phyloP scores from a whole-genome alignment of 2,329 filamentous ascomycete genomes.

The Tolypocladium tundrense region DNA sequence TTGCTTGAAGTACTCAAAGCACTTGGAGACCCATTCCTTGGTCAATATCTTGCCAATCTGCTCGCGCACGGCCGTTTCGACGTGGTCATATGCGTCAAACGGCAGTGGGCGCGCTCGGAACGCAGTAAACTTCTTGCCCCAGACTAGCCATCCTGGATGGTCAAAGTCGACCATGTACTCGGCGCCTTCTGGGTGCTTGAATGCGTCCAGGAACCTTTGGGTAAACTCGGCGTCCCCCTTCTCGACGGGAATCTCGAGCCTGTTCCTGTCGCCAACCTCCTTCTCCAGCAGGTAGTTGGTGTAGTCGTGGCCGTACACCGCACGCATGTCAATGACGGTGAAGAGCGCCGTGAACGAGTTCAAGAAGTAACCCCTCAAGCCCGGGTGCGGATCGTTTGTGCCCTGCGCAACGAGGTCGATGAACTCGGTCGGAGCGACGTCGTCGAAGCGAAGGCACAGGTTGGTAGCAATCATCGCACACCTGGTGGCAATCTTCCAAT shows the following conservation, averaged over 20 bases:
- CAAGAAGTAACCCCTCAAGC: constrained; percentile 69
- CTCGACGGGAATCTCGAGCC: constrained; percentile 61
- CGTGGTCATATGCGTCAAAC: constrained; percentile 66
- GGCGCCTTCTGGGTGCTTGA: constrained; percentile 55
- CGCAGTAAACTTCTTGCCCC: constrained; percentile 78
- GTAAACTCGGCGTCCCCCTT: constrained; percentile 74
- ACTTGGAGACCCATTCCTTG: constrained; percentile 75
- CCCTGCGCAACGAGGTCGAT: constrained; percentile 75
- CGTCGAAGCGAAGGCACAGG: constrained; percentile 83
- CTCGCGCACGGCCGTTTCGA: constrained; percentile 62
- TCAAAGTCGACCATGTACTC: constrained; percentile 89
- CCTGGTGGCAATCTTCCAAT: constrained; percentile 92
- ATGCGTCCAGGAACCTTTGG: constrained; percentile 63
- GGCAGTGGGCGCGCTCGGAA: constrained; percentile 60
- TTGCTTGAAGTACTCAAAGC: constrained; percentile 91
- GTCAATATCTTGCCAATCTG: constrained; percentile 76
- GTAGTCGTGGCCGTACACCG: constrained; percentile 77
- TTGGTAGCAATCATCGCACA: constrained; percentile 88
- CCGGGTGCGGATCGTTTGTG: constrained; percentile 83
- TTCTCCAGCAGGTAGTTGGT: constrained; percentile 76
- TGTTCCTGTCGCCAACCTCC: constrained; percentile 62
- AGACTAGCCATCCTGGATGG: constrained; percentile 92
- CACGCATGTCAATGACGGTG: constrained; percentile 77
- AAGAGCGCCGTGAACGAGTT: constrained; percentile 69
- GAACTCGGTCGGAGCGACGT: constrained; percentile 69